Percentiles rank a stretch among this genome's conserved stretches.
Conservation (phyloP, 1,284 basidiomycete species). For the Rhodotorula sp. region DNA sequence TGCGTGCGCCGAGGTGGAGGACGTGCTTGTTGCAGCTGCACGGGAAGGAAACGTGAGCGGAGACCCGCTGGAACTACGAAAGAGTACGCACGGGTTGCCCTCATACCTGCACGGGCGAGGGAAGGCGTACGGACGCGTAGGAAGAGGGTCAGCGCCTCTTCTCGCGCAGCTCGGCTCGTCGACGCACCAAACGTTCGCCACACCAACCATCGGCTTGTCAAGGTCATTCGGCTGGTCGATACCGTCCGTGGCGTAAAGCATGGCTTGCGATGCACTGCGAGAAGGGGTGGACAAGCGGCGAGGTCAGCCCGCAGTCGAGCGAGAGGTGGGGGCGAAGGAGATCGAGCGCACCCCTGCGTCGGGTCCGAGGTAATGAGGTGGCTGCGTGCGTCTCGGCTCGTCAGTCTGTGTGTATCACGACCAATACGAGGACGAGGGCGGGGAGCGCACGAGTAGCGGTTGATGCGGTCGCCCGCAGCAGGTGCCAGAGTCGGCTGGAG, state of each 20-base stretch:
- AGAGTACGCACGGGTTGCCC: slow-evolving; percentile 71
- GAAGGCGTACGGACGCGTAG: rapidly evolving
- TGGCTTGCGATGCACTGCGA: slow-evolving; percentile 63
- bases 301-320: not conserved
- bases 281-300: not conserved
- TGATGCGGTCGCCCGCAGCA: not conserved
- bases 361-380: slow-evolving; percentile 2
- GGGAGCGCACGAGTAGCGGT: slow-evolving; percentile 8
- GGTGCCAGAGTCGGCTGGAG: slow-evolving; percentile 4
- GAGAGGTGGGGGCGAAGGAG: no score
- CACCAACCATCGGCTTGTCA: slow-evolving; percentile 91
- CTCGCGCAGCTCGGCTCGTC: not conserved
- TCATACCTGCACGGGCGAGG: slow-evolving; percentile 67
- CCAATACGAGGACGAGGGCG: not conserved
- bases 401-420: no score
- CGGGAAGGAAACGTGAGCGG: slow-evolving; percentile 1
- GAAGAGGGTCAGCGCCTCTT: not conserved
- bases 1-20: slow-evolving; percentile 78
- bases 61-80: not conserved
- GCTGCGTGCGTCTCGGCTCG: not conserved
- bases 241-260: slow-evolving; percentile 94
- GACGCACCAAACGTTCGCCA: slow-evolving; percentile 83
- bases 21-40: slow-evolving; percentile 87
- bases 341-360: slow-evolving; percentile 4
- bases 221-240: slow-evolving; percentile 73